Conservation (phyloP, 2,329 filamentous ascomycete genomes). For the Capronia americana region DNA sequence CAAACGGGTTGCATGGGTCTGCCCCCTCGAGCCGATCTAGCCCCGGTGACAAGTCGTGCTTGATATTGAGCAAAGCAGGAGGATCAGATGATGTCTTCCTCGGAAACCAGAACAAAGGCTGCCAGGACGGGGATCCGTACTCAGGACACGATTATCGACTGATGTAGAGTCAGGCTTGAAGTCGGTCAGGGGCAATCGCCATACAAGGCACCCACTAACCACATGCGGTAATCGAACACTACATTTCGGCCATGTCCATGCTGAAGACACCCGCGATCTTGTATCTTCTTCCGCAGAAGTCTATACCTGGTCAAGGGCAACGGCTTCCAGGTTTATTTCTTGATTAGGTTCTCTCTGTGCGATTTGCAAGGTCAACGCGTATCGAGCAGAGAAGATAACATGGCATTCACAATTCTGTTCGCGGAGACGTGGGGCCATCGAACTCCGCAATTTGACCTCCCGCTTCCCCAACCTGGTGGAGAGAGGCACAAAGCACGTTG, state of each 20-base stretch:
- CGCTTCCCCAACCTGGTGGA: background rate
- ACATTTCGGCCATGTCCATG: no score
- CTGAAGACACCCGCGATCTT: no score
- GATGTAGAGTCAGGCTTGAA: background rate
- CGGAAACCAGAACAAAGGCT: background rate
- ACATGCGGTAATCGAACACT: background rate
- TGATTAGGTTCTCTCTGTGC: background rate
- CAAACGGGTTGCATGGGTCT: background rate
- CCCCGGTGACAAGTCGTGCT: background rate
- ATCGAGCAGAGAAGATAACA: background rate
- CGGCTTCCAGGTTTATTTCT: background rate
- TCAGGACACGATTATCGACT: background rate
- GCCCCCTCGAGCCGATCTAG: background rate
- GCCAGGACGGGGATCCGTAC: background rate
- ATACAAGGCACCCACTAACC: background rate
- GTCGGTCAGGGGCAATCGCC: background rate
- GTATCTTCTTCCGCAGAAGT: no score
- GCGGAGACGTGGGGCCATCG: background rate
- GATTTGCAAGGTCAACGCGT: background rate
- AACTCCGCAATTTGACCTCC: background rate
- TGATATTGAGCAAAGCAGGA: background rate
- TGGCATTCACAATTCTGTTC: background rate
- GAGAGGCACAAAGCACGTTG: background rate
- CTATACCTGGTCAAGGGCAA: background rate
- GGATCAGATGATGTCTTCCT: background rate